phyloP scores from a whole-genome alignment of 2,329 filamentous ascomycete genomes.

The Harringtonia aguacate region DNA sequence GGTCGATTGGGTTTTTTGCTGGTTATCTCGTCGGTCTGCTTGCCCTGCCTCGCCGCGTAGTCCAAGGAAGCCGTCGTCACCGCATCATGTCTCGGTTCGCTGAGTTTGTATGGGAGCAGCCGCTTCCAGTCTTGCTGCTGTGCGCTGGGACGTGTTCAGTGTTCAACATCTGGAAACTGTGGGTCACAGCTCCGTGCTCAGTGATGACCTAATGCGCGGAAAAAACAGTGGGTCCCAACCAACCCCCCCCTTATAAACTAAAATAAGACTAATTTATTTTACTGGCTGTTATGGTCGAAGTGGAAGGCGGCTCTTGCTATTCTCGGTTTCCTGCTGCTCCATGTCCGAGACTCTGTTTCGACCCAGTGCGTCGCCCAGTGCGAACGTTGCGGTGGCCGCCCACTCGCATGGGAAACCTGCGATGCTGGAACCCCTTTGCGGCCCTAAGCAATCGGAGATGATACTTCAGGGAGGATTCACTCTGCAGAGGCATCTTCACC shows the following conservation, averaged over 20 bases:
- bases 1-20: no score
- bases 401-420: constrained; percentile 59
- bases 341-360: constrained; percentile 41
- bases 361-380: constrained; percentile 46
- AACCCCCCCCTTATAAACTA: constrained; percentile 4
- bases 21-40: no score
- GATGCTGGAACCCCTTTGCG: constrained; percentile 41
- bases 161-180: no score
- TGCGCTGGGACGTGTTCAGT: no score
- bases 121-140: no score
- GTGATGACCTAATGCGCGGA: no score
- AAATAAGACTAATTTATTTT: background rate
- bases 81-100: no score
- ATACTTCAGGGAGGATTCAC: constrained; percentile 62
- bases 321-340: constrained; percentile 34
- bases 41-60: no score
- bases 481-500: constrained; percentile 63
- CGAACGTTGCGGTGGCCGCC: constrained; percentile 56
- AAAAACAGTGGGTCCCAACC: background rate
- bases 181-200: no score
- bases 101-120: no score
- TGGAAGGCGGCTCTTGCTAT: constrained; percentile 28
- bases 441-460: constrained; percentile 57
- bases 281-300: constrained; percentile 14
- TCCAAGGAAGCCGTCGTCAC: no score